These are phyloP conservation scores for Solanum lycopersicoides DNA, from an alignment of 257 asterid species.

Conservation along the genomic window DNA sequence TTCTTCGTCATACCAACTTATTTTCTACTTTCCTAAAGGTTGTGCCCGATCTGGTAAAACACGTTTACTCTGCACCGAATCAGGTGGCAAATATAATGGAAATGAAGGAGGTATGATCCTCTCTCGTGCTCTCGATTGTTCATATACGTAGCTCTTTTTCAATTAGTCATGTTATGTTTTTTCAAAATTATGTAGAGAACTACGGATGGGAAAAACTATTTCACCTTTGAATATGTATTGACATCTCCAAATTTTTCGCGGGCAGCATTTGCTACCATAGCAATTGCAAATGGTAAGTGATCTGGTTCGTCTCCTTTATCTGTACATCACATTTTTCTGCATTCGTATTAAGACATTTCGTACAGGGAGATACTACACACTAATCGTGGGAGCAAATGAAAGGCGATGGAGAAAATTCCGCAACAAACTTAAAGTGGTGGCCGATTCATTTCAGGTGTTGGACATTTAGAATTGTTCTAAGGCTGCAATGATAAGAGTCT, in stretches of 20 bases:
- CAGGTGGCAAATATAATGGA: slow-evolving; percentile 50
- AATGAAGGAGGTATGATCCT: slow-evolving; percentile 58
- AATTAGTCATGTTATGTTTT: not conserved
- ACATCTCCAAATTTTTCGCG: slow-evolving; percentile 62
- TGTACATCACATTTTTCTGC: not conserved
- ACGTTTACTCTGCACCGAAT: slow-evolving; percentile 72
- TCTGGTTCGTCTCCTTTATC: not conserved
- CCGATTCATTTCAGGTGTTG: slow-evolving; percentile 67
- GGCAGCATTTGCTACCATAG: slow-evolving; percentile 84
- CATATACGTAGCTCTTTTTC: not conserved
- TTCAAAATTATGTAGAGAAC: slow-evolving; percentile 38
- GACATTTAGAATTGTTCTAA: slow-evolving; percentile 28
- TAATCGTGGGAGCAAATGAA: slow-evolving; percentile 82
- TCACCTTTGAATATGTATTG: slow-evolving; percentile 62
- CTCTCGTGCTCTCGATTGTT: not conserved
- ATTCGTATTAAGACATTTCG: not conserved
- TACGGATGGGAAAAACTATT: slow-evolving; percentile 63
- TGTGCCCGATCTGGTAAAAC: slow-evolving; percentile 37
- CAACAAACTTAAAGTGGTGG: slow-evolving; percentile 78
- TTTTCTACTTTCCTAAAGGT: slow-evolving; percentile 25
- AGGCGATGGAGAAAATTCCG: slow-evolving; percentile 64
- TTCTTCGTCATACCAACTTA: not conserved
- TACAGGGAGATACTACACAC: slow-evolving; percentile 72
- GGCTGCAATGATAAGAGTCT: not conserved
- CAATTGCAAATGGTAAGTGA: slow-evolving; percentile 65